Conservation (phyloP, 441 rosid species). For the Breynia disticha region DNA sequence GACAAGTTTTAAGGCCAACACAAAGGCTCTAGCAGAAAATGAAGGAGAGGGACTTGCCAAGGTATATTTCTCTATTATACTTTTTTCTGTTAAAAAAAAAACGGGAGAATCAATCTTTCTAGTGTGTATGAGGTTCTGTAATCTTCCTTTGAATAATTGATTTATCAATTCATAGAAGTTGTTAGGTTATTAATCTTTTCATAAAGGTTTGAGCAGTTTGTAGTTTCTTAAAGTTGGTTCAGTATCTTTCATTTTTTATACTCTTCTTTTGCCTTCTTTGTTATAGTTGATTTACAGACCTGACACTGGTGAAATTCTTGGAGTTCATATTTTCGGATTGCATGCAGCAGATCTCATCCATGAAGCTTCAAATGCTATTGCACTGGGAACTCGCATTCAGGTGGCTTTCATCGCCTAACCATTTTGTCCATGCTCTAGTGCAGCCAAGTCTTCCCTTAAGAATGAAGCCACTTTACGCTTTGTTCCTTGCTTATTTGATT, state of each 20-base stretch:
- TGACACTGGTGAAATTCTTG: constrained; percentile 91
- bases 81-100: neutral
- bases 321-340: constrained; percentile 91
- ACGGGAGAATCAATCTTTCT: neutral
- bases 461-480: neutral
- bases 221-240: neutral
- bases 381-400: constrained; percentile 78
- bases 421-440: neutral
- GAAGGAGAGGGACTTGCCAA: constrained; percentile 97
- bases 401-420: constrained; percentile 19
- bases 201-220: neutral
- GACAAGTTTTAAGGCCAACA: constrained; percentile 98
- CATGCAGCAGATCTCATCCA: constrained; percentile 99
- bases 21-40: constrained; percentile 92
- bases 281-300: constrained; percentile 92
- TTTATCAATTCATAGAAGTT: neutral
- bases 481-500: neutral
- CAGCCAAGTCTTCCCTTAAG: no score
- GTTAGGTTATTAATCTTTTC: neutral
- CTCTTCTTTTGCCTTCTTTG: constrained; percentile 3
- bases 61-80: constrained; percentile 29
- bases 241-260: neutral
- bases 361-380: constrained; percentile 97
- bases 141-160: neutral
- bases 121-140: neutral